These are phyloP conservation scores for Oryza rufipogon DNA, from an alignment of 176 grass and related monocot species.

Conservation along the genomic window DNA sequence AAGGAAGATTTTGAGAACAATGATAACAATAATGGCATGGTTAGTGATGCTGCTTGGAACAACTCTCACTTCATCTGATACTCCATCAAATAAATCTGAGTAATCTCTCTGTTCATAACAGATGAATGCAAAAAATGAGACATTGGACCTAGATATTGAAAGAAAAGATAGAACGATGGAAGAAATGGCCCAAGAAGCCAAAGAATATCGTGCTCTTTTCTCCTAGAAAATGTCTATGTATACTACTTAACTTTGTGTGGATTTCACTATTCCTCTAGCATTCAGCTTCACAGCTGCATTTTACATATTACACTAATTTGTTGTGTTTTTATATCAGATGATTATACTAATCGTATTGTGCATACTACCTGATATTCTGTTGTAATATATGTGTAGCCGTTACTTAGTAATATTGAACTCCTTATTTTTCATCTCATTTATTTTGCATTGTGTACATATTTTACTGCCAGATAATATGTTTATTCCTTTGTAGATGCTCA, in stretches of 20 bases:
- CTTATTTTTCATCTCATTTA: too few species aligned
- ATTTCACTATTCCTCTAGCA: background rate
- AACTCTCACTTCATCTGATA: background rate
- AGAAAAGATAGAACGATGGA: conserved; percentile 74
- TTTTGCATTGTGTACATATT: background rate
- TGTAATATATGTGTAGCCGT: background rate
- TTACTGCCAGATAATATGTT: background rate
- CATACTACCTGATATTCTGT: background rate
- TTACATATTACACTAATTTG: background rate
- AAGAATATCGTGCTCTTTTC: conserved; percentile 71
- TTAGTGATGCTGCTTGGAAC: background rate
- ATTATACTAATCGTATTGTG: background rate
- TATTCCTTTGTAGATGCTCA: background rate
- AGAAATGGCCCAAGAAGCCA: conserved; percentile 76
- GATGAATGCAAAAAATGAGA: conserved; percentile 86
- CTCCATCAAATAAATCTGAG: background rate
- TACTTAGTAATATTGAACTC: background rate
- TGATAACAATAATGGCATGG: conserved; percentile 40
- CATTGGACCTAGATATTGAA: conserved; percentile 81
- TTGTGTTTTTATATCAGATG: background rate
- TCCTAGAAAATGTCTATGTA: conserved; percentile 14
- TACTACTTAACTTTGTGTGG: too few species aligned
- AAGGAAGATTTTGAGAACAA: conserved; percentile 85
- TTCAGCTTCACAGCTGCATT: background rate
- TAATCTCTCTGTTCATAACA: conserved; percentile 27